A percentile compares a stretch with the other conserved stretches of the same genome.
Conservation (phyloP, 352 stramenopile genomes). For the Phytophthora sojae region DNA sequence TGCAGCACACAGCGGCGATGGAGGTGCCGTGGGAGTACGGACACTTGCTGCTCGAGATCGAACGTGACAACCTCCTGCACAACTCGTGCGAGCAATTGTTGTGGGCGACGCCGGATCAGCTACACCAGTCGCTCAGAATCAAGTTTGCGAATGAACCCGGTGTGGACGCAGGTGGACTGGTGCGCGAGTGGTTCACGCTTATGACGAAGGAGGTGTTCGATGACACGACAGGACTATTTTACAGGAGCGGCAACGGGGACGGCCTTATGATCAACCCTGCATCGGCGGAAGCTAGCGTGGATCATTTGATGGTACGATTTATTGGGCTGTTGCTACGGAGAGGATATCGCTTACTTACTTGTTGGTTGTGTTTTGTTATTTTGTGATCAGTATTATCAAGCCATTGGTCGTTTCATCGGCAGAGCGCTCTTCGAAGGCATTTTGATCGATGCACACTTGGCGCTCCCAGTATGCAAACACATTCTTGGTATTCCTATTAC, state of each 20-base stretch:
- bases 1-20: constrained; percentile 85
- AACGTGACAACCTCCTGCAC: constrained; percentile 89
- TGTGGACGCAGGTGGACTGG: constrained; percentile 91
- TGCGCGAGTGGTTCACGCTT: constrained; percentile 93
- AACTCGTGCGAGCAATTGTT: constrained; percentile 91
- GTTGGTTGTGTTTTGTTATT: constrained; percentile 3
- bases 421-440: constrained; percentile 91
- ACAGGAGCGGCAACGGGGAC: constrained; percentile 74
- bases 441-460: constrained; percentile 84
- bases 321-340: neutral
- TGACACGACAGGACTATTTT: constrained; percentile 84
- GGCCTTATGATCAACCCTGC: constrained; percentile 88
- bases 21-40: constrained; percentile 90
- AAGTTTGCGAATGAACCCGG: constrained; percentile 93
- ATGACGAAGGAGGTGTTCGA: constrained; percentile 93
- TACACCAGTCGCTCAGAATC: constrained; percentile 89
- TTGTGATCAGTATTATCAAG: constrained; percentile 80
- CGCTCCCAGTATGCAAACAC: constrained; percentile 90
- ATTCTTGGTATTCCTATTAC: constrained; percentile 90
- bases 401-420: constrained; percentile 89
- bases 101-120: constrained; percentile 82
- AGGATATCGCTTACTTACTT: constrained; percentile 11
- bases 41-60: constrained; percentile 88
- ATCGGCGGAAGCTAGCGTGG: constrained; percentile 81
- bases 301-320: constrained; percentile 79